Base-by-base conservation (phyloP, 768 basidiomycete genomes). In the Hydnum rufescens region DNA sequence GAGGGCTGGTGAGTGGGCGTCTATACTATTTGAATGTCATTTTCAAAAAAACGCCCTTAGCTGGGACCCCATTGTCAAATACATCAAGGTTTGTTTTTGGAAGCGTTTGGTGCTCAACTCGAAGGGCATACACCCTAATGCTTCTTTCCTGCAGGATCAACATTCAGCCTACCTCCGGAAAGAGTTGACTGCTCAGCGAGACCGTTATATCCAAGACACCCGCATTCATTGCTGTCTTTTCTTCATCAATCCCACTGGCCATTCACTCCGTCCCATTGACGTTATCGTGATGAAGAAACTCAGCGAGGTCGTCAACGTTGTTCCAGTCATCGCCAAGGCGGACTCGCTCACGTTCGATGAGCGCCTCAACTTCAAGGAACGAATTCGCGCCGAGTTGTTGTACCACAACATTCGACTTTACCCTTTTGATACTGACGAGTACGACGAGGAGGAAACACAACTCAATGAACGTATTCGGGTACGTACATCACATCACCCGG, bases 231-330 rank as follows among this genome's bases (percentile, higher is more conserved):
- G 92, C 72, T 86, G 82, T 65, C 66, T 99, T 51, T 97, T 88
- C 76, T 99, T 97, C 70, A 90, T 99, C 73, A 92, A 83, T 67
- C 95, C 93, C 22, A 95, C 92, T n/a, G 93, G 93, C 22, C 93
- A 99, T 68, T 80, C 84, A 3, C 77, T 99, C 53, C 87, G 92
- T 55, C 80, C 95, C 29, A 90, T 99, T 61, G 93, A 99, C 61
- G 82, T 97, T 44, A 90, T 90, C 62, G 95, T 99, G 58, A 89
- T 99, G 81, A 95, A 96, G 74, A 96, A 96, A 71, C 72, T 99
- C 56, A 85, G 84, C 64, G 95, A 97, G 64, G 93, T 97, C 42
- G 95, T 96, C 66, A 99, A 99, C 60, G 93, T 99, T 51, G 92
- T 99, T 4, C 93, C 93, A n/a, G 85, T 99, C 56, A 96, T 99